Evolutionary conservation across 1,284 basidiomycete genomes (phyloP).

Genomic region (Heterobasidion occidentale): DNA sequence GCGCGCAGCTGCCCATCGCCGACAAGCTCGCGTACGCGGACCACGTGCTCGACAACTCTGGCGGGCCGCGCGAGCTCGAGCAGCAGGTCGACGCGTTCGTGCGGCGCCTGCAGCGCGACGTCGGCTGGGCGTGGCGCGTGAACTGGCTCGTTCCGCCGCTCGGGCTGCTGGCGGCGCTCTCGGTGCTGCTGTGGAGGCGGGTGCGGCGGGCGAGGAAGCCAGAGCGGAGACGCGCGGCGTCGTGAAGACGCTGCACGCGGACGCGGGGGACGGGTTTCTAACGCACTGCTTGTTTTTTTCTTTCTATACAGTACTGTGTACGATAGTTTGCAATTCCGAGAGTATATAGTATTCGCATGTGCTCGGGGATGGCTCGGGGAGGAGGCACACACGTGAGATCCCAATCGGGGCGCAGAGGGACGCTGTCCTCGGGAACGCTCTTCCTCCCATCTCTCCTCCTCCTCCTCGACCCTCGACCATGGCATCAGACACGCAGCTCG

Average conservation of each 20-base stretch:
- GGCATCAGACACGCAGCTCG: constrained; percentile 35
- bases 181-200: constrained; percentile 23
- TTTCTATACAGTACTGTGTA: too few species aligned
- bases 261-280: too few species aligned
- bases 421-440: too few species aligned
- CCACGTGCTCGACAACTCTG: constrained; percentile 85
- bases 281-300: too few species aligned
- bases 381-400: too few species aligned
- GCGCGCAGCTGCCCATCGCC: constrained; percentile 75
- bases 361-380: too few species aligned
- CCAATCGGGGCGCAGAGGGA: too few species aligned
- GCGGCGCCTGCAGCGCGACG: constrained; percentile 40
- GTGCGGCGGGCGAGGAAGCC: constrained; percentile 7
- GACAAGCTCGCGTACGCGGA: constrained; percentile 84
- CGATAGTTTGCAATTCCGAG: too few species aligned
- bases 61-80: constrained; percentile 61
- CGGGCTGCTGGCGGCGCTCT: constrained; percentile 39
- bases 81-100: constrained; percentile 66
- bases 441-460: not conserved
- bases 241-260: not conserved
- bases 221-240: not conserved
- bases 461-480: constrained; percentile 1
- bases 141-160: constrained; percentile 82
- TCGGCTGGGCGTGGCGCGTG: constrained; percentile 60
- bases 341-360: too few species aligned